Evolutionary conservation across 2,329 filamentous ascomycete genomes (phyloP).

Genomic region (Ampelomyces quisqualis): DNA sequence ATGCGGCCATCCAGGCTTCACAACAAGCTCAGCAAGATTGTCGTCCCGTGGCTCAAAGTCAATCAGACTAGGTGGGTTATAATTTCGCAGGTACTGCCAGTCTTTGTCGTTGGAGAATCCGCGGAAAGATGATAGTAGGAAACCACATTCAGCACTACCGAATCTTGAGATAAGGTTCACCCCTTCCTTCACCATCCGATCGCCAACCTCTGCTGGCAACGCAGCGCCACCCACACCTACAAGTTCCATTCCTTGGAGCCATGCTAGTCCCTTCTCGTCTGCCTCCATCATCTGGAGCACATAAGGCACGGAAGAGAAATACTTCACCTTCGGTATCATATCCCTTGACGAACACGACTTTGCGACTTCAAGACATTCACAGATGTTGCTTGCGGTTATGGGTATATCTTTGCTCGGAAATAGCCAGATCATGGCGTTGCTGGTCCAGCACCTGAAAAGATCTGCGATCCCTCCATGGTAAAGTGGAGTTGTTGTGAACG

Average conservation of each 20-base stretch:
- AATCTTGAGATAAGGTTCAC: conserved; percentile 63
- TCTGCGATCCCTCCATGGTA: conserved; percentile 68
- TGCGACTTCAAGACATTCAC: conserved; percentile 50
- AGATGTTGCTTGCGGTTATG: conserved; percentile 58
- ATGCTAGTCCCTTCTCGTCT: conserved; percentile 79
- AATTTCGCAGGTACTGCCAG: conserved; percentile 61
- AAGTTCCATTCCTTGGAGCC: conserved; percentile 58
- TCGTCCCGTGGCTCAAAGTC: conserved; percentile 47
- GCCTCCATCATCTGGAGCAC: conserved; percentile 87
- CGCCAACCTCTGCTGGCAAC: conserved; percentile 55
- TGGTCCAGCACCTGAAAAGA: conserved; percentile 62
- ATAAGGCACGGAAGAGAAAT: conserved; percentile 71
- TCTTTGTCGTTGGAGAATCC: conserved; percentile 56
- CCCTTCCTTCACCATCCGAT: conserved; percentile 52
- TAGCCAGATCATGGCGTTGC: conserved; percentile 60
- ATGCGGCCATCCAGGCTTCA: conserved; percentile 60
- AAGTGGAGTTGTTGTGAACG: conserved; percentile 65
- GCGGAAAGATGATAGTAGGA: conserved; percentile 63
- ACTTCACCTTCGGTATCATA: conserved; percentile 47
- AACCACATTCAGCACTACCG: conserved; percentile 67
- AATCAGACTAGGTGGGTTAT: conserved; percentile 48
- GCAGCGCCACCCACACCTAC: conserved; percentile 66
- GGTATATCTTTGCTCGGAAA: conserved; percentile 60
- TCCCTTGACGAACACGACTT: conserved; percentile 16
- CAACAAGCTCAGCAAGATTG: conserved; percentile 56